Evolutionary conservation across 2,329 filamentous ascomycete genomes (phyloP).

Genomic region (Coniochaeta sp.): DNA sequence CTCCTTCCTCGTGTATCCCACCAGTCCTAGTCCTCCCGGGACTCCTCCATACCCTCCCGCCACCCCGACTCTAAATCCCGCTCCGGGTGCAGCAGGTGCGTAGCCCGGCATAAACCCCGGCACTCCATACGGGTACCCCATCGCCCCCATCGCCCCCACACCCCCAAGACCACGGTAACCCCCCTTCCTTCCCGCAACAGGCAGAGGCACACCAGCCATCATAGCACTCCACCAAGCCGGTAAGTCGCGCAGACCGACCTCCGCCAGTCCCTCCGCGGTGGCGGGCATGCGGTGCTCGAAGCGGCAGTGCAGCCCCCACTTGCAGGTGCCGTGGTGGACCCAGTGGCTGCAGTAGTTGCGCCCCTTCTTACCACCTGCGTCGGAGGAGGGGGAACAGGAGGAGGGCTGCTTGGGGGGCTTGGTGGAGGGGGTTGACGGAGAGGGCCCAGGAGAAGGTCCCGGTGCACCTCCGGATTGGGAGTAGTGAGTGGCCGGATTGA

Average conservation of each 20-base stretch:
- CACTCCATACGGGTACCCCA: neutral
- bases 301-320: conserved; percentile 34
- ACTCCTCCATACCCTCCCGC: neutral
- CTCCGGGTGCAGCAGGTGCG: too few species aligned
- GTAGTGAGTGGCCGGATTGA: too few species aligned
- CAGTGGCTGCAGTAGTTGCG: conserved; percentile 36
- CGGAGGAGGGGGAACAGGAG: neutral
- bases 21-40: neutral
- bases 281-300: conserved; percentile 41
- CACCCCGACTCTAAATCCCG: too few species aligned
- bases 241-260: conserved; percentile 32
- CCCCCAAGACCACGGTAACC: neutral
- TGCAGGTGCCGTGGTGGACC: conserved; percentile 41
- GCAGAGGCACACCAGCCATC: neutral
- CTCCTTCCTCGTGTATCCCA: neutral
- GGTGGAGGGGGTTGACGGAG: neutral
- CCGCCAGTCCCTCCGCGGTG: conserved; percentile 28
- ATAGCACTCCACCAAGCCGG: conserved; percentile 34
- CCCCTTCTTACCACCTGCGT: neutral
- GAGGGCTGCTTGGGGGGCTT: neutral
- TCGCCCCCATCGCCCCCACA: neutral
- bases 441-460: neutral
- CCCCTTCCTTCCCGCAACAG: neutral
- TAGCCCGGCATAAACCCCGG: too few species aligned
- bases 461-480: too few species aligned